A percentile compares a stretch with the other conserved stretches of the same genome.
phyloP scores from a whole-genome alignment of 257 asterid species.

The Solanum megistacrolobum region DNA sequence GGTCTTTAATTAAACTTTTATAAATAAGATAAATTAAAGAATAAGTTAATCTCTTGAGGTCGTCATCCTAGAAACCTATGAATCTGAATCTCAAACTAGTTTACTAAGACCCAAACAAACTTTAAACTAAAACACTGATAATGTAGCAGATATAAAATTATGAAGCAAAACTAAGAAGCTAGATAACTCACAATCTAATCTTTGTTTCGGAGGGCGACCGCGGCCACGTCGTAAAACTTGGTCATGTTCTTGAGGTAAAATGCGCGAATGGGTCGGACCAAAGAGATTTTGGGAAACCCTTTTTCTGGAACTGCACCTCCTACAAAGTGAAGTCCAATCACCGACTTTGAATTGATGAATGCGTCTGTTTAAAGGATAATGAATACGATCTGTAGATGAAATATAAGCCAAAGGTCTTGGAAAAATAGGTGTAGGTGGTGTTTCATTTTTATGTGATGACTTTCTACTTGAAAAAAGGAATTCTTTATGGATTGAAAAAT shows the following conservation, averaged over 20 bases:
- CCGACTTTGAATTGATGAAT: no score
- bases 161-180: background rate
- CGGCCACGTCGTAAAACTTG: background rate
- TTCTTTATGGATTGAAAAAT: no score
- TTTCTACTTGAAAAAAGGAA: no score
- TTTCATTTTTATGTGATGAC: no score
- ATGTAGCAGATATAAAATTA: background rate
- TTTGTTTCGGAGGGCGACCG: background rate
- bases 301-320: background rate
- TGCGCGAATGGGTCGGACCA: background rate
- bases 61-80: background rate
- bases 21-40: no score
- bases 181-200: background rate
- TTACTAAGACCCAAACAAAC: background rate
- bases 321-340: no score
- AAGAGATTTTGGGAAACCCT: background rate
- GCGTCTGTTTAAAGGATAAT: no score
- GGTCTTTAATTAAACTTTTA: no score
- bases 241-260: background rate
- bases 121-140: background rate
- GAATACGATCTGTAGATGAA: no score
- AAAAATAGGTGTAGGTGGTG: no score
- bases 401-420: no score
- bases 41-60: background rate
- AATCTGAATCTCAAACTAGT: no score